Conservation (phyloP, 352 stramenopile genomes). For the Phytophthora capsici region DNA sequence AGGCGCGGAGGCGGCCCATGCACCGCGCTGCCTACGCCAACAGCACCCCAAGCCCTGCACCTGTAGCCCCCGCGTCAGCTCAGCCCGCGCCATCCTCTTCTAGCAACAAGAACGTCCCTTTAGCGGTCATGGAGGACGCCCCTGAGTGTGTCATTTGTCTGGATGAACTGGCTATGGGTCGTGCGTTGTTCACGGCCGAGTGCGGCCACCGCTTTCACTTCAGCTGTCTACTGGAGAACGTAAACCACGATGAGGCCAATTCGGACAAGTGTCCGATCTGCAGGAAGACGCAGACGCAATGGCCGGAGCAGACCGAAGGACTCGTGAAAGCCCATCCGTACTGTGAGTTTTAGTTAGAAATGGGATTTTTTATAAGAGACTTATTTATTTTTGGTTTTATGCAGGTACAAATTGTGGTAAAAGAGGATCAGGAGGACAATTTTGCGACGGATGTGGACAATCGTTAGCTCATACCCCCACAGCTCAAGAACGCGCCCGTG, state of each 20-base stretch:
- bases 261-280: slow-evolving; percentile 90
- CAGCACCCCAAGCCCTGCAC: slow-evolving; percentile 36
- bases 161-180: slow-evolving; percentile 70
- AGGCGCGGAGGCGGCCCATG: slow-evolving; percentile 43
- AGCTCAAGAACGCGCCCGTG: slow-evolving; percentile 67
- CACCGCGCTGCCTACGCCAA: slow-evolving; percentile 39
- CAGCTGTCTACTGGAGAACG: slow-evolving; percentile 86
- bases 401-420: slow-evolving; percentile 79
- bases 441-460: slow-evolving; percentile 78
- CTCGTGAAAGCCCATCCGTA: slow-evolving; percentile 88
- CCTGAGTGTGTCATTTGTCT: slow-evolving; percentile 88
- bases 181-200: slow-evolving; percentile 84
- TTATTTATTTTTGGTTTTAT: slow-evolving; percentile 3
- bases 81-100: slow-evolving; percentile 3
- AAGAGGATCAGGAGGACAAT: slow-evolving; percentile 70
- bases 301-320: slow-evolving; percentile 84
- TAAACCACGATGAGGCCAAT: slow-evolving; percentile 91
- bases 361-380: slow-evolving; percentile 1
- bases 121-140: slow-evolving; percentile 55
- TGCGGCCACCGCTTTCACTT: slow-evolving; percentile 90
- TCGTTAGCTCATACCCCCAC: slow-evolving; percentile 77
- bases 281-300: slow-evolving; percentile 83
- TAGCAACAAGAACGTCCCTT: slow-evolving; percentile 34
- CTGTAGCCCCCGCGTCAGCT: slow-evolving; percentile 28
- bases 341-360: slow-evolving; percentile 43